A percentile compares a stretch with the other conserved stretches of the same genome.
Evolutionary conservation across 805 yeast species (phyloP).

Genomic region (Starmerella floricola): DNA sequence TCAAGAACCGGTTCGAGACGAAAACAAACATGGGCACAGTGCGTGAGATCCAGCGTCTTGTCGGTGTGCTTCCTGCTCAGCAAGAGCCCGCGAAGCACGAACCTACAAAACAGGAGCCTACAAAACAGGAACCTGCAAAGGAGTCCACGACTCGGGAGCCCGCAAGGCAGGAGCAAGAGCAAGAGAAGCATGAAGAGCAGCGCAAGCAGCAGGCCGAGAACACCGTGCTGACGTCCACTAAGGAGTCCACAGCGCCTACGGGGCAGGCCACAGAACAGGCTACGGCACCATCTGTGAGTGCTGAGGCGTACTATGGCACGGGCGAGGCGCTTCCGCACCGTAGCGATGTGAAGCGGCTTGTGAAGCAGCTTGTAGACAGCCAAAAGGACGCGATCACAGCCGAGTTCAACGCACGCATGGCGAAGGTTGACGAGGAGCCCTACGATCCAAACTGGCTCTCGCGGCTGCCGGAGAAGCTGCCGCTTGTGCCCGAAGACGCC

Average conservation of each 20-base stretch:
- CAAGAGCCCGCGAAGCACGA: neutral
- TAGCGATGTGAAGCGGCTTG: slow-evolving; percentile 24
- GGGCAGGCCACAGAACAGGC: slow-evolving; percentile 1
- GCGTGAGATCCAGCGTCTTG: slow-evolving; percentile 34
- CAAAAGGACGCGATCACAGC: slow-evolving; percentile 21
- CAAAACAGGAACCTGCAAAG: neutral
- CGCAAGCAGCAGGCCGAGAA: neutral
- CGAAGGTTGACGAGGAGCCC: slow-evolving; percentile 28
- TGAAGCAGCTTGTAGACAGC: slow-evolving; percentile 25
- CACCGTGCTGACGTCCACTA: neutral
- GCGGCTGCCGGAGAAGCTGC: slow-evolving; percentile 34
- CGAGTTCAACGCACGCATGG: slow-evolving; percentile 16
- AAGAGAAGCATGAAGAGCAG: neutral
- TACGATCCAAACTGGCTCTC: slow-evolving; percentile 44
- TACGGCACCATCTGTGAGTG: neutral
- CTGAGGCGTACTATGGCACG: neutral
- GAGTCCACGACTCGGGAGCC: neutral
- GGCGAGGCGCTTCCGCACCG: slow-evolving; percentile 5
- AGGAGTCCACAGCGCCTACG: neutral
- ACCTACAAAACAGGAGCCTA: neutral
- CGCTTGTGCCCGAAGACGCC: slow-evolving; percentile 32
- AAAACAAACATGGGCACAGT: slow-evolving; percentile 24
- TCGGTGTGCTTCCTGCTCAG: slow-evolving; percentile 33
- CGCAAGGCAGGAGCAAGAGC: neutral
- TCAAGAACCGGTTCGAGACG: slow-evolving; percentile 25